These are phyloP conservation scores for Singerocomus inundabilis DNA, from an alignment of 1,284 basidiomycete species.

Conservation along the genomic window DNA sequence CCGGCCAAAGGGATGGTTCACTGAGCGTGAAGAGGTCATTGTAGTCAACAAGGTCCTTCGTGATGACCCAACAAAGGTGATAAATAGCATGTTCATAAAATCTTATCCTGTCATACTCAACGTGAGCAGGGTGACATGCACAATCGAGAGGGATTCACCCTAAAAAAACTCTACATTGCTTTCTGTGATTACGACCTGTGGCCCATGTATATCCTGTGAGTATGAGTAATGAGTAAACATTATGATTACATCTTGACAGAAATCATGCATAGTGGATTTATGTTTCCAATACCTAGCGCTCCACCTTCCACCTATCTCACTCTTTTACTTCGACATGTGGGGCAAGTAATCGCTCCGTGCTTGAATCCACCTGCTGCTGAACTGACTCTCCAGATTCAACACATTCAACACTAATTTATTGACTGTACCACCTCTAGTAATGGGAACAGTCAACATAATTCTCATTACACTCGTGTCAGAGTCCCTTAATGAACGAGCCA, in stretches of 20 bases:
- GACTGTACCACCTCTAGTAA: conserved; percentile 51
- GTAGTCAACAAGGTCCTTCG: too few species aligned
- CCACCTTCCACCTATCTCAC: conserved; percentile 60
- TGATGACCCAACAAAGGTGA: too few species aligned
- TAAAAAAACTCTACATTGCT: conserved; percentile 53
- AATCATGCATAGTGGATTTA: conserved; percentile 35
- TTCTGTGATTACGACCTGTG: conserved; percentile 64
- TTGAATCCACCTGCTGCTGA: neutral
- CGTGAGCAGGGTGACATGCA: conserved; percentile 62
- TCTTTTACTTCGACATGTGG: conserved; percentile 56
- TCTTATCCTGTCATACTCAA: neutral
- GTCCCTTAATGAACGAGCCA: conserved; percentile 43
- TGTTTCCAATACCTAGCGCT: conserved; percentile 47
- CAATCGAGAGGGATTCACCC: conserved; percentile 68
- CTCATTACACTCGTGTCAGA: conserved; percentile 46
- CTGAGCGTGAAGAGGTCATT: too few species aligned
- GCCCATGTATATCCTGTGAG: too few species aligned
- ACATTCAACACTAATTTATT: conserved; percentile 63
- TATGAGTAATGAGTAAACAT: neutral
- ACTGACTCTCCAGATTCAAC: conserved; percentile 42
- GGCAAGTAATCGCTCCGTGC: conserved; percentile 30
- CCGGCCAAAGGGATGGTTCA: too few species aligned
- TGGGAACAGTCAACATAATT: conserved; percentile 45
- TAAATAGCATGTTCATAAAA: neutral
- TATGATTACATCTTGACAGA: neutral